Evolutionary conservation across 169 alveolate genomes (phyloP).

Genomic region (Pseudocohnilembus persalinus): DNA sequence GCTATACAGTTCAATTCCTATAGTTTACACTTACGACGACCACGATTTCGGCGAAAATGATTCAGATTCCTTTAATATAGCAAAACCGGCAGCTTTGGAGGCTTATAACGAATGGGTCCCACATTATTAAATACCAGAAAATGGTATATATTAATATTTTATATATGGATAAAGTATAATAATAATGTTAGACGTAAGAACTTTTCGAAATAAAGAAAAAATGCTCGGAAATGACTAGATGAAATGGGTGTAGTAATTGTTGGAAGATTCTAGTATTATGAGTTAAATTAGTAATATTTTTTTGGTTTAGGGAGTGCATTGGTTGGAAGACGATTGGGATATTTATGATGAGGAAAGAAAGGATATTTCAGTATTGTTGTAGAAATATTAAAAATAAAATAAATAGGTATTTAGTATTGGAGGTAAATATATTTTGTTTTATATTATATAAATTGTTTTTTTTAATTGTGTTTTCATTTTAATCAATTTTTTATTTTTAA

Average conservation of each 20-base stretch:
- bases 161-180: neutral
- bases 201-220: too few relatives aligned
- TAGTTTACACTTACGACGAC: neutral
- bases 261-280: neutral
- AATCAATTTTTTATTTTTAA: too few relatives aligned
- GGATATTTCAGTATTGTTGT: neutral
- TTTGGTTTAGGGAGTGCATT: neutral
- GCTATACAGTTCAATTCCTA: neutral
- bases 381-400: too few relatives aligned
- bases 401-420: neutral
- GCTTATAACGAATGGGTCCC: neutral
- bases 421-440: too few relatives aligned
- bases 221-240: neutral
- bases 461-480: too few relatives aligned
- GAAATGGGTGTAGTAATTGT: neutral
- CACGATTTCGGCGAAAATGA: neutral
- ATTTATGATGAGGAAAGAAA: neutral
- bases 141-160: too few relatives aligned
- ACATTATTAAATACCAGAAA: neutral
- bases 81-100: neutral
- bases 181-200: neutral
- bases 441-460: too few relatives aligned
- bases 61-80: neutral
- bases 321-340: neutral
- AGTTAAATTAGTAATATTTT: neutral